phyloP scores from a whole-genome alignment of 2,329 filamentous ascomycete genomes.

The Claviceps humidiphila region DNA sequence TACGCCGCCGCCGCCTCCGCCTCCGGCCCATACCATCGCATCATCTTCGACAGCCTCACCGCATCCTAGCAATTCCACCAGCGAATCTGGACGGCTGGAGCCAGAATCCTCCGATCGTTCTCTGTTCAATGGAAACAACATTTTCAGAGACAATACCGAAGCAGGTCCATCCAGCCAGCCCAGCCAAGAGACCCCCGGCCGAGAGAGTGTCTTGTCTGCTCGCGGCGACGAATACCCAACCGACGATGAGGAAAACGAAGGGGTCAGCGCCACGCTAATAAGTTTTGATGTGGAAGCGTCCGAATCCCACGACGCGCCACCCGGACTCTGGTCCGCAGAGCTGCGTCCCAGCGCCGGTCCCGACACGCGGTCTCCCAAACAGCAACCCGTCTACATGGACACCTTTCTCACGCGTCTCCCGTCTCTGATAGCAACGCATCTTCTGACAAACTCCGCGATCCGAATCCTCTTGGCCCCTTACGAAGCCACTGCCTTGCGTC shows the following conservation, averaged over 20 bases:
- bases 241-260: conserved; percentile 43
- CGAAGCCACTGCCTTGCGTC: conserved; percentile 32
- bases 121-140: not conserved
- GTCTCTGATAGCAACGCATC: conserved; percentile 31
- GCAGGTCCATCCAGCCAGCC: conserved; percentile 15
- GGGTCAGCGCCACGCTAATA: conserved; percentile 42
- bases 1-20: conserved; percentile 11
- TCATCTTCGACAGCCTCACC: not conserved
- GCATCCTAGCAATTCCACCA: not conserved
- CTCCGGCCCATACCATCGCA: not conserved
- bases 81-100: not conserved
- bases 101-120: not conserved
- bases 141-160: conserved; percentile 18
- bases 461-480: conserved; percentile 31
- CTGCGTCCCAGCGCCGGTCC: conserved; percentile 34
- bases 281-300: conserved; percentile 48
- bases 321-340: conserved; percentile 46
- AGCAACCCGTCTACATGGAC: conserved; percentile 28
- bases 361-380: conserved; percentile 15
- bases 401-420: conserved; percentile 39
- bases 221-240: conserved; percentile 39
- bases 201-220: conserved; percentile 33
- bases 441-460: conserved; percentile 30
- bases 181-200: conserved; percentile 21
- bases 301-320: conserved; percentile 35